Evolutionary conservation across 768 basidiomycete genomes (phyloP), one percentile per base, ranked within the genome.

Genomic region (Calocera viscosa): DNA sequence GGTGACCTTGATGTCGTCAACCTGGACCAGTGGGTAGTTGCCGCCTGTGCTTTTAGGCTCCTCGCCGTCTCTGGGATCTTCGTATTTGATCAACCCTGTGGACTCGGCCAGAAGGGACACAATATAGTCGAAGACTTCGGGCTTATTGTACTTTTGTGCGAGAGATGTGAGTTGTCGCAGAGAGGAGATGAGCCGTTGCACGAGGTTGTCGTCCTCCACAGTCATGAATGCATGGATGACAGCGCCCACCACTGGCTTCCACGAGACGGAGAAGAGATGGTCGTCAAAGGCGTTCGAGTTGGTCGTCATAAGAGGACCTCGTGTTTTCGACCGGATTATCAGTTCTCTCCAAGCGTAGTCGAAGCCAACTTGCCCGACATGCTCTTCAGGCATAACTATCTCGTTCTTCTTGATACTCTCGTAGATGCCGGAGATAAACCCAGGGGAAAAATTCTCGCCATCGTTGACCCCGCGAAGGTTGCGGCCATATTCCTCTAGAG

Each of bases 331-430:
- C 34, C 96, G 84, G 34, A 86, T 77, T 39, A 97, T 81, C 11
- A 99, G 80, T 71, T 97, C 94, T 74, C 96, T 97, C 96, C 96
- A 99, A 19, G 96, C 95, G 74, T 95, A 96, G 71, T 98, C 96
- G 74, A 99, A 99, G 10, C 96, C 96, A 49, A 95, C 82, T 73
- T 92, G 91, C 1, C 95, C 96, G 10, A 87, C 90, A 72, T 99
- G 96, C 72, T 99, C 96, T 76, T 97, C 94, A 0, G 96, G 95
- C 86, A 99, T 89, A 64, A 98, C 83, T 66, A 99, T 97, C 78
- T 99, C 96, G 47, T 86, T 81, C 76, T 90, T 94, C 65, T 90
- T 86, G 72, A 99, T 96, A 0, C 91, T 93, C 71, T 98, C 94
- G 70, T 92, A 98, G 64, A 98, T 91, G 49, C 82, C 65, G 72